A percentile compares a stretch with the other conserved stretches of the same genome.
Evolutionary conservation across 108 stramenopile species (phyloP).

Genomic region (Skeletonema tropicum): DNA sequence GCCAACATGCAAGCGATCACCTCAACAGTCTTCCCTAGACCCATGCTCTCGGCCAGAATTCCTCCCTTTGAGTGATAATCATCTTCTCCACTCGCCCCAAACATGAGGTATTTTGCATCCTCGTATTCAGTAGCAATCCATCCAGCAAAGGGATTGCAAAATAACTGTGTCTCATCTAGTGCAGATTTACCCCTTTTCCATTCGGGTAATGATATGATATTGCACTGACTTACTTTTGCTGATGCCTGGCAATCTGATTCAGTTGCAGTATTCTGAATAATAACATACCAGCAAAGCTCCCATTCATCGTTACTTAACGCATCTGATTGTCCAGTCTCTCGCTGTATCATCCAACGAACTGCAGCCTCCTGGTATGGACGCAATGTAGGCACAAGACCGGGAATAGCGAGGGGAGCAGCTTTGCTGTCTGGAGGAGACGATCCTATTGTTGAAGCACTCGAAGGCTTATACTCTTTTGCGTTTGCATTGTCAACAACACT

Average conservation of each 20-base stretch:
- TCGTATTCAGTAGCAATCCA: constrained; percentile 43
- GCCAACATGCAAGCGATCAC: constrained; percentile 68
- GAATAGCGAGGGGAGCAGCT: constrained; percentile 21
- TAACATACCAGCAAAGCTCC: constrained; percentile 63
- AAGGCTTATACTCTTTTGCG: constrained; percentile 12
- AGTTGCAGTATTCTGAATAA: constrained; percentile 2
- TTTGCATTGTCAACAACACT: constrained; percentile 54
- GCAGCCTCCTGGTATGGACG: constrained; percentile 72
- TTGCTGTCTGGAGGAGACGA: neutral
- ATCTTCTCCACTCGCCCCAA: constrained; percentile 8
- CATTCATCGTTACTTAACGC: constrained; percentile 41
- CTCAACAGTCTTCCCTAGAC: constrained; percentile 30
- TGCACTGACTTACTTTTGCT: neutral
- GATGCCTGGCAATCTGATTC: neutral
- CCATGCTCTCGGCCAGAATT: constrained; percentile 73
- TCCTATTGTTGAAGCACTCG: neutral
- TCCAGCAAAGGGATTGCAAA: constrained; percentile 60
- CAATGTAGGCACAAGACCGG: constrained; percentile 64
- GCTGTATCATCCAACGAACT: constrained; percentile 77
- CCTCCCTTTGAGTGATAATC: constrained; percentile 43
- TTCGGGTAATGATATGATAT: constrained; percentile 20
- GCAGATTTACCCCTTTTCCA: constrained; percentile 39
- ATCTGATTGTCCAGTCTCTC: constrained; percentile 35
- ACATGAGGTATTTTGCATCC: constrained; percentile 39
- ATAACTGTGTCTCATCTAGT: constrained; percentile 15